Evolutionary conservation across 2,329 filamentous ascomycete genomes (phyloP).

Genomic region (Colletotrichum sp.): DNA sequence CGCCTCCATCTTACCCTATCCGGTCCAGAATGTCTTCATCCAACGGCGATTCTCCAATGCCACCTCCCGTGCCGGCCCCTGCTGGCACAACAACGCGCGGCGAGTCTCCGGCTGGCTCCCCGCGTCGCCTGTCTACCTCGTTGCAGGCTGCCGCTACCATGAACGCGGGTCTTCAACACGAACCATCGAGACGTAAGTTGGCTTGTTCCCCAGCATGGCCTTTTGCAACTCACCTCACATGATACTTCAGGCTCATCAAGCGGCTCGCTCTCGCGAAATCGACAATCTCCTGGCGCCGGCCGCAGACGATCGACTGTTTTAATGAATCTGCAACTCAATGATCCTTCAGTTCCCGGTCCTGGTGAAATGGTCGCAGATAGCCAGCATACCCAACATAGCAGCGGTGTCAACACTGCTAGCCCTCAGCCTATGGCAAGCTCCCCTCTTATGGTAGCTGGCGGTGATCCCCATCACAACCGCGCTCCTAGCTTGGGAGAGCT

Average conservation of each 20-base stretch:
- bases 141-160: constrained; percentile 78
- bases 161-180: constrained; percentile 75
- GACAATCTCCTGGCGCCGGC: constrained; percentile 51
- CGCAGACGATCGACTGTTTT: constrained; percentile 71
- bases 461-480: constrained; percentile 66
- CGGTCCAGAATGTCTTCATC: constrained; percentile 19
- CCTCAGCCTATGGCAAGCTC: constrained; percentile 53
- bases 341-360: constrained; percentile 68
- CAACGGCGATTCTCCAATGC: constrained; percentile 15
- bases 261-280: constrained; percentile 52
- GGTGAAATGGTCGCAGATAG: constrained; percentile 68
- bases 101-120: constrained; percentile 63
- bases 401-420: constrained; percentile 34
- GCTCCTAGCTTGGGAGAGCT: constrained; percentile 76
- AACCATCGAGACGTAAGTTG: constrained; percentile 62
- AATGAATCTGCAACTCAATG: constrained; percentile 76
- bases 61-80: background rate
- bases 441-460: constrained; percentile 39
- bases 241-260: constrained; percentile 50
- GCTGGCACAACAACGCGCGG: constrained; percentile 26
- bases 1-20: background rate
- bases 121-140: constrained; percentile 70
- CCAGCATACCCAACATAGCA: constrained; percentile 31
- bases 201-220: background rate
- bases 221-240: background rate